Evolutionary conservation across 495 filamentous ascomycete genomes (phyloP).

Genomic region (Neurospora sp.): DNA sequence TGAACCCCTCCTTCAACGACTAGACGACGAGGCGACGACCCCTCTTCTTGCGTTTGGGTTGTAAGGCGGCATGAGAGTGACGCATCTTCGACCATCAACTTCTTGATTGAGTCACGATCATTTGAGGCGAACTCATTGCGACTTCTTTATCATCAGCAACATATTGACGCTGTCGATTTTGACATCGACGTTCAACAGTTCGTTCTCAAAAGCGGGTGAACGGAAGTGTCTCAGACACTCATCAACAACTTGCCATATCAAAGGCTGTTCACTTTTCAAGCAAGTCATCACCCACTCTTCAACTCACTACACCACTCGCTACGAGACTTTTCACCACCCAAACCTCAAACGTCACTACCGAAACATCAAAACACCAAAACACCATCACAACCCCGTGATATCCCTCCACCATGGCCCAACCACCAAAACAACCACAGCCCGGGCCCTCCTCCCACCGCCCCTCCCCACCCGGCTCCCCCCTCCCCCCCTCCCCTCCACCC

Average conservation of each 20-base stretch:
- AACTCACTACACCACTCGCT: neutral
- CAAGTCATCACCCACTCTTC: neutral
- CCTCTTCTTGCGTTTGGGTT: neutral
- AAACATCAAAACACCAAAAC: neutral
- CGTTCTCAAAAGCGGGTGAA: neutral
- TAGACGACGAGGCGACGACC: neutral
- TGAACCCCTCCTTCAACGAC: neutral
- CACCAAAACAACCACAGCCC: neutral
- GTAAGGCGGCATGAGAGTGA: neutral
- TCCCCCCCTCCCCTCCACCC: constrained; percentile 9
- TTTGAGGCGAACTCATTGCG: neutral
- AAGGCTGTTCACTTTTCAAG: neutral
- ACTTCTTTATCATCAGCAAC: neutral
- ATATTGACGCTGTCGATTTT: neutral
- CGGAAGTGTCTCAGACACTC: neutral
- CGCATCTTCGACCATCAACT: neutral
- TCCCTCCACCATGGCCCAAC: neutral
- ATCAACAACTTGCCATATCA: neutral
- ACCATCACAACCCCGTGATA: neutral
- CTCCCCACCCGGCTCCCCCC: neutral
- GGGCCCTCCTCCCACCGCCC: neutral
- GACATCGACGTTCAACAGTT: neutral
- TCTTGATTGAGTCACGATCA: neutral
- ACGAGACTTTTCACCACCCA: neutral
- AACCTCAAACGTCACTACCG: neutral